Percentiles rank a stretch among this genome's conserved stretches.
Conservation (phyloP, 495 filamentous ascomycete genomes). For the Xylaria flabelliformis region DNA sequence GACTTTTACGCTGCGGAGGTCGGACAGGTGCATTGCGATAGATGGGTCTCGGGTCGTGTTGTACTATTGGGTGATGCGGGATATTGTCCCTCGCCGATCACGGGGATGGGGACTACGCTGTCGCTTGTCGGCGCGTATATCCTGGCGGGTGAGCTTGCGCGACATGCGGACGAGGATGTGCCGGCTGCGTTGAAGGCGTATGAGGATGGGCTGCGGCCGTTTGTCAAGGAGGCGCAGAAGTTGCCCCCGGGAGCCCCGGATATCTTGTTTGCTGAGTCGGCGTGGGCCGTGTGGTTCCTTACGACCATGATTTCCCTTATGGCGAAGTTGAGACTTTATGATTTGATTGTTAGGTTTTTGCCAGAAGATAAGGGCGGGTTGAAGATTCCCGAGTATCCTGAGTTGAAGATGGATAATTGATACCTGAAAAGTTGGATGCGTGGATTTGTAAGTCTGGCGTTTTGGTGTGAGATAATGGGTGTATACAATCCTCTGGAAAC, state of each 20-base stretch:
- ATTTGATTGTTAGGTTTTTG: slow-evolving; percentile 35
- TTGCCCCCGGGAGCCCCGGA: slow-evolving; percentile 32
- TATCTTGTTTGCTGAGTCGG: slow-evolving; percentile 35
- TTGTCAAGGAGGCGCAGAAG: slow-evolving; percentile 48
- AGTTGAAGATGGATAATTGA: slow-evolving; percentile 37
- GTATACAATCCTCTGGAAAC: no score
- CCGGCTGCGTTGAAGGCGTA: slow-evolving; percentile 49
- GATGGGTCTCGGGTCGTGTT: slow-evolving; percentile 49
- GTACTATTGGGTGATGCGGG: slow-evolving; percentile 60
- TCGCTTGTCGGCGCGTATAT: slow-evolving; percentile 56
- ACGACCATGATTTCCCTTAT: slow-evolving; percentile 41
- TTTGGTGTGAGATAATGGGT: no score
- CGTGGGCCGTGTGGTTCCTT: slow-evolving; percentile 39
- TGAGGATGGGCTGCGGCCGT: slow-evolving; percentile 48
- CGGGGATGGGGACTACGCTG: slow-evolving; percentile 58
- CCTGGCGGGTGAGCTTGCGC: slow-evolving; percentile 59
- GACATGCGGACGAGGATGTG: slow-evolving; percentile 32
- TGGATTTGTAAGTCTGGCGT: no score
- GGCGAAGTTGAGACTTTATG: slow-evolving; percentile 41
- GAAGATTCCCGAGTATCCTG: slow-evolving; percentile 50
- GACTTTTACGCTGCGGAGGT: slow-evolving; percentile 47
- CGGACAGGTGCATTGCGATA: slow-evolving; percentile 49
- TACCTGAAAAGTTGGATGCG: not conserved
- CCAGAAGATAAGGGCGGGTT: slow-evolving; percentile 45
- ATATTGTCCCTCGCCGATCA: slow-evolving; percentile 52